These are phyloP conservation scores for Xylaria bambusicola DNA, from an alignment of 495 filamentous ascomycete species.

Conservation along the genomic window DNA sequence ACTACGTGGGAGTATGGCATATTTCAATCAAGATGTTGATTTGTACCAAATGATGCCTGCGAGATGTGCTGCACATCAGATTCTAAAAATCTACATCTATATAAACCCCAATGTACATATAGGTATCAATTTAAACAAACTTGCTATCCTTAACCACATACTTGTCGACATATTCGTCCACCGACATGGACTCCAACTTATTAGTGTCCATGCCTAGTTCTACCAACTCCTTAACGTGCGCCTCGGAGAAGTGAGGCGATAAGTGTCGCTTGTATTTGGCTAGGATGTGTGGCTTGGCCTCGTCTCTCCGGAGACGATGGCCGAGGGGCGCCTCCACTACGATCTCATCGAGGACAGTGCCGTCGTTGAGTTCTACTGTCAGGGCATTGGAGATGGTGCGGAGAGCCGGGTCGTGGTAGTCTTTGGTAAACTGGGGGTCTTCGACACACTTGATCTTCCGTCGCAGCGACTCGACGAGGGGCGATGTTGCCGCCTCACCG, in stretches of 20 bases:
- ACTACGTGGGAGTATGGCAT: too few relatives aligned
- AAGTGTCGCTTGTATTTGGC: constrained; percentile 94
- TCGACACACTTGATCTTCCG: constrained; percentile 93
- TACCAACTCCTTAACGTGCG: constrained; percentile 75
- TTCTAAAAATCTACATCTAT: constrained; percentile 4
- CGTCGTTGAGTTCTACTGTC: constrained; percentile 90
- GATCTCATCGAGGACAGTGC: constrained; percentile 87
- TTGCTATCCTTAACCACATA: constrained; percentile 69
- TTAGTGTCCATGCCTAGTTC: constrained; percentile 70
- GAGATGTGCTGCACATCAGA: neutral
- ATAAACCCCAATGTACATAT: neutral
- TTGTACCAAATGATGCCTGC: neutral
- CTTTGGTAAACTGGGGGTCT: constrained; percentile 87
- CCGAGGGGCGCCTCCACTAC: constrained; percentile 95
- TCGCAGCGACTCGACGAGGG: constrained; percentile 84
- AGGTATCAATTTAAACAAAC: constrained; percentile 43
- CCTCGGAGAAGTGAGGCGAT: constrained; percentile 73
- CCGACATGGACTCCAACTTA: constrained; percentile 73
- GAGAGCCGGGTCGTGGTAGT: constrained; percentile 91
- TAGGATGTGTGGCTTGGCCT: constrained; percentile 95
- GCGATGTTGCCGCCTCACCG: constrained; percentile 84
- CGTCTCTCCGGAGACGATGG: constrained; percentile 85
- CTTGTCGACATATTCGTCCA: constrained; percentile 92
- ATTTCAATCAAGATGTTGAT: neutral
- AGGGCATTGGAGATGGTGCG: constrained; percentile 96